A percentile compares a stretch with the other conserved stretches of the same genome.
Evolutionary conservation across 768 basidiomycete species (phyloP).

Genomic region (Lactarius tabidus): DNA sequence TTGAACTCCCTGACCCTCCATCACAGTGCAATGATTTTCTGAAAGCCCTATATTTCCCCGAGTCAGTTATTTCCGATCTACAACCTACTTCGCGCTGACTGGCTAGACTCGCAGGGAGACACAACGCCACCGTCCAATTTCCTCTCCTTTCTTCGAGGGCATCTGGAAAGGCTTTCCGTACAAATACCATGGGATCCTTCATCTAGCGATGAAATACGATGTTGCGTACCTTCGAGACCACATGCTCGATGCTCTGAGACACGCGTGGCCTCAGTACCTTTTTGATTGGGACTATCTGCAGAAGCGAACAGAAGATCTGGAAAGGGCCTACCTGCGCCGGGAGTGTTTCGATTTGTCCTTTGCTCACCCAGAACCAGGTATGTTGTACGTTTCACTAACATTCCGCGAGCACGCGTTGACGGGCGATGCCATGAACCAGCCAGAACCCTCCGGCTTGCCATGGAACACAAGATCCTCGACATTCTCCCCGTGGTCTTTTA

Average conservation of each 20-base stretch:
- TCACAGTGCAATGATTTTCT: constrained; percentile 18
- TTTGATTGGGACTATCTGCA: constrained; percentile 21
- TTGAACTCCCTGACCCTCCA: constrained; percentile 20
- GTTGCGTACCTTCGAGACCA: constrained; percentile 11
- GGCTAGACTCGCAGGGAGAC: constrained; percentile 12
- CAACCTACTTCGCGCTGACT: neutral
- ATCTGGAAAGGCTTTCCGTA: constrained; percentile 24
- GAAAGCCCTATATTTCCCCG: constrained; percentile 21
- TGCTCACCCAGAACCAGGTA: constrained; percentile 22
- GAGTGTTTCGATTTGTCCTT: constrained; percentile 22
- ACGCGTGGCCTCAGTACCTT: constrained; percentile 22
- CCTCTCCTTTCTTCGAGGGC: constrained; percentile 20
- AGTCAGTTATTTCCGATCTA: constrained; percentile 6
- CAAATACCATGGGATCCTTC: constrained; percentile 21
- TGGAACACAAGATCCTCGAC: constrained; percentile 20
- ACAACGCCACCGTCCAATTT: constrained; percentile 18
- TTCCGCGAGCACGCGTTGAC: neutral
- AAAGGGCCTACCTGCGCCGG: constrained; percentile 15
- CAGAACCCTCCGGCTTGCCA: constrained; percentile 20
- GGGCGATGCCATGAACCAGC: neutral
- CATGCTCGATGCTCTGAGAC: constrained; percentile 14
- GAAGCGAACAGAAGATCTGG: constrained; percentile 22
- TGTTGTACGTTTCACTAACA: neutral
- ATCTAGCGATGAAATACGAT: constrained; percentile 20
- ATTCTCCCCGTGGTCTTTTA: constrained; percentile 24